A percentile compares a stretch with the other conserved stretches of the same genome.
These are phyloP conservation scores for Mallotus japonicus DNA, from an alignment of 441 rosid species.

Conservation along the genomic window DNA sequence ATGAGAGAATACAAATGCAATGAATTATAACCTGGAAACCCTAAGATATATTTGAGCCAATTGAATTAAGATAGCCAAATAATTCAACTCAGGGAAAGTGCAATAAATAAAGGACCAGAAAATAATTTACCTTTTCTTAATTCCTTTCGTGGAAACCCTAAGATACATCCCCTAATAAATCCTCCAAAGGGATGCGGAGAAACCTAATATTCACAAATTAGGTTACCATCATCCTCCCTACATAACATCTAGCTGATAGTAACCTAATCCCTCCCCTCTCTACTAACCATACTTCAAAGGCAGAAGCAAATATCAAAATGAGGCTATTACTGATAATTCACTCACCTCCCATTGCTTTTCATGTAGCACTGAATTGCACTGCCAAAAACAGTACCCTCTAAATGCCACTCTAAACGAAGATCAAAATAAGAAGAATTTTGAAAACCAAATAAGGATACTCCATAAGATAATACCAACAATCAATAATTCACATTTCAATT, in stretches of 20 bases:
- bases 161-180: background rate
- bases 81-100: background rate
- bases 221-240: background rate
- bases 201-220: background rate
- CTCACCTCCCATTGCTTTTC: background rate
- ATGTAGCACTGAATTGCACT: background rate
- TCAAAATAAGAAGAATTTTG: background rate
- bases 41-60: background rate
- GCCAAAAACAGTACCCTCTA: background rate
- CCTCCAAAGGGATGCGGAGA: no score
- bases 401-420: background rate
- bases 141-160: background rate
- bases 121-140: background rate
- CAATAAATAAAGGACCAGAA: background rate
- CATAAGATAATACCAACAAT: background rate
- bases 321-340: background rate
- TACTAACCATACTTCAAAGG: background rate
- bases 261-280: background rate
- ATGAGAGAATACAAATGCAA: background rate
- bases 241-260: background rate
- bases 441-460: background rate
- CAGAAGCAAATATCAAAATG: background rate
- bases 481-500: background rate
- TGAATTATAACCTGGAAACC: background rate
- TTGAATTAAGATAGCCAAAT: background rate